A percentile compares a stretch with the other conserved stretches of the same genome.
Conservation (phyloP, 2,329 filamentous ascomycete species). For the Claviceps capensis region DNA sequence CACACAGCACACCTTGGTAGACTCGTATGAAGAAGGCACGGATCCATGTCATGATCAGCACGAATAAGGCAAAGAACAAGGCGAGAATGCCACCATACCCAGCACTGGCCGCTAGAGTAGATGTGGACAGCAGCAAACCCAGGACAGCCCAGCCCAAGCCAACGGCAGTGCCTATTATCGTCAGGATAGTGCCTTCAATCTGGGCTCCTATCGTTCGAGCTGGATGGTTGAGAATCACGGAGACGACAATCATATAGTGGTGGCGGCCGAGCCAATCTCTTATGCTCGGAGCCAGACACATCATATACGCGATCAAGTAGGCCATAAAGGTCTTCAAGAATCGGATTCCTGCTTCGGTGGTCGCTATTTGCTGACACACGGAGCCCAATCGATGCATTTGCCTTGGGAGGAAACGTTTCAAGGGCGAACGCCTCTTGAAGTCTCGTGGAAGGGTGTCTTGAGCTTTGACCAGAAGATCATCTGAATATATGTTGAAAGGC, state of each 20-base stretch:
- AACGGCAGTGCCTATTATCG: conserved; percentile 36
- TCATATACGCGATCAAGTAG: conserved; percentile 41
- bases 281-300: conserved; percentile 37
- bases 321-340: conserved; percentile 39
- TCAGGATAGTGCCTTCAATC: conserved; percentile 39
- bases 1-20: conserved; percentile 40
- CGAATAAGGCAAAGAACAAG: conserved; percentile 38
- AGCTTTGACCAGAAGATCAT: conserved; percentile 26
- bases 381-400: conserved; percentile 31
- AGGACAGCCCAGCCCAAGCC: conserved; percentile 43
- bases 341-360: conserved; percentile 36
- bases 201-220: conserved; percentile 42
- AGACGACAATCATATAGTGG: conserved; percentile 41
- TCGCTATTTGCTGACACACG: conserved; percentile 26
- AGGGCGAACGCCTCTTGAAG: conserved; percentile 31
- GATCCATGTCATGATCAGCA: conserved; percentile 35
- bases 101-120: conserved; percentile 27
- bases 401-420: conserved; percentile 32
- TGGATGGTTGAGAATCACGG: conserved; percentile 43
- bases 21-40: conserved; percentile 42
- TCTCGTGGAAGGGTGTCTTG: conserved; percentile 31
- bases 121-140: conserved; percentile 39
- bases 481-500: conserved; percentile 22
- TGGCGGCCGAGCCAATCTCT: conserved; percentile 39
- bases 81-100: conserved; percentile 39